A percentile compares a stretch with the other conserved stretches of the same genome.
phyloP scores from a whole-genome alignment of 129 eudicot species.

The Pulicaria dysenterica region DNA sequence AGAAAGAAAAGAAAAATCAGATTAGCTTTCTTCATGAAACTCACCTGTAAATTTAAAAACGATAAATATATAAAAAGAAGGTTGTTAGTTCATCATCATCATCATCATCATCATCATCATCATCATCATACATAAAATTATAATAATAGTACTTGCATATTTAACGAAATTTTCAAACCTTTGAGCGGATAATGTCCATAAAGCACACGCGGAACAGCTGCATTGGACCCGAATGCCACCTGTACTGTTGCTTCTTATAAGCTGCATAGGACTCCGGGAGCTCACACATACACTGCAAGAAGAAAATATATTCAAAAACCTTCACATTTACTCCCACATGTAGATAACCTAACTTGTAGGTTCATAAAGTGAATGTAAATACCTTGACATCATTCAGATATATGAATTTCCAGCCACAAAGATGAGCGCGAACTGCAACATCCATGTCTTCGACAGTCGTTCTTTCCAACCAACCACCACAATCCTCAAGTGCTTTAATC shows the following conservation, averaged over 20 bases:
- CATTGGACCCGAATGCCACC: conserved; percentile 94
- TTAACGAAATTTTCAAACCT: conserved; percentile 43
- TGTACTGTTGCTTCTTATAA: conserved; percentile 79
- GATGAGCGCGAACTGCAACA: conserved; percentile 92
- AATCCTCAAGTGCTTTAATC: conserved; percentile 85
- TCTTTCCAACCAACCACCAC: conserved; percentile 94
- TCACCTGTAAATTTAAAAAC: conserved; percentile 43
- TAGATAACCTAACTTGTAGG: too few species aligned
- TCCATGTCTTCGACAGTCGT: conserved; percentile 96
- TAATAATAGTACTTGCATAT: neutral
- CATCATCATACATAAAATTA: neutral
- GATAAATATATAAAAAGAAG: too few species aligned
- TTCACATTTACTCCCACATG: neutral
- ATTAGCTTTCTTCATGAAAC: conserved; percentile 71
- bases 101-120: neutral
- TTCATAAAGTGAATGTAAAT: neutral
- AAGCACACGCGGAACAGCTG: conserved; percentile 73
- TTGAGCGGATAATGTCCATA: conserved; percentile 58
- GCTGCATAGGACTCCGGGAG: conserved; percentile 88
- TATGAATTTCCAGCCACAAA: conserved; percentile 86
- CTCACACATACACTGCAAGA: conserved; percentile 76
- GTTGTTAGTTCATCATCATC: neutral
- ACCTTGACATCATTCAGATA: conserved; percentile 87
- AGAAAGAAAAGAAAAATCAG: conserved; percentile 79
- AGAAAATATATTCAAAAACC: conserved; percentile 5